These are phyloP conservation scores for Trichoderma lentiforme DNA, from an alignment of 2,329 filamentous ascomycete genomes.

Conservation along the genomic window DNA sequence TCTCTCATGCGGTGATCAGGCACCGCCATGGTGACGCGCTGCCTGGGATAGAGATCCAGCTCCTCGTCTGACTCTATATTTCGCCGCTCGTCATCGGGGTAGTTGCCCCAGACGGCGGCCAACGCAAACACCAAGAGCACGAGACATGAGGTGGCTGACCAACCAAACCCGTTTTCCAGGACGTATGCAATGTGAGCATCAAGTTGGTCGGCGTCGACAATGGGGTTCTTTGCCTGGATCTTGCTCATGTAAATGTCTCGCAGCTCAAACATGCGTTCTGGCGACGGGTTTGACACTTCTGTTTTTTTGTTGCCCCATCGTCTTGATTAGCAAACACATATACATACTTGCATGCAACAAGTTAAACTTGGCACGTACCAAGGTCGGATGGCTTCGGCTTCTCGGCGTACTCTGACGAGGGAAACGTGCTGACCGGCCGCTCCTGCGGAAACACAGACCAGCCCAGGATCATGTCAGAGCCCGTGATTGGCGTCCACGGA, in stretches of 20 bases:
- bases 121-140: background rate
- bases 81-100: background rate
- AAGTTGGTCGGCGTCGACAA: conserved; percentile 1
- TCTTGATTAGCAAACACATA: background rate
- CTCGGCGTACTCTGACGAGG: background rate
- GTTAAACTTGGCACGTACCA: background rate
- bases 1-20: conserved; percentile 4
- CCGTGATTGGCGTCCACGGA: background rate
- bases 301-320: background rate
- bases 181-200: background rate
- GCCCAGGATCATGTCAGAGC: conserved; percentile 1
- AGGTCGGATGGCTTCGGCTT: background rate
- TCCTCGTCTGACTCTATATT: background rate
- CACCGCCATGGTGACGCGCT: background rate
- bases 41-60: background rate
- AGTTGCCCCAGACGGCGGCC: conserved; percentile 2
- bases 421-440: background rate
- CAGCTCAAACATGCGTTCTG: conserved; percentile 4
- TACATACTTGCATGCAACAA: background rate
- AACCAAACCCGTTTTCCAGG: background rate
- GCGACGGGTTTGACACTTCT: background rate
- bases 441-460: conserved; percentile 5
- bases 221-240: background rate
- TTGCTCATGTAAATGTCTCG: conserved; percentile 6
- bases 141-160: background rate